Evolutionary conservation across 345 rosid genomes (phyloP), one percentile per base, ranked within the genome.

Genomic region (Conringia planisiliqua): DNA sequence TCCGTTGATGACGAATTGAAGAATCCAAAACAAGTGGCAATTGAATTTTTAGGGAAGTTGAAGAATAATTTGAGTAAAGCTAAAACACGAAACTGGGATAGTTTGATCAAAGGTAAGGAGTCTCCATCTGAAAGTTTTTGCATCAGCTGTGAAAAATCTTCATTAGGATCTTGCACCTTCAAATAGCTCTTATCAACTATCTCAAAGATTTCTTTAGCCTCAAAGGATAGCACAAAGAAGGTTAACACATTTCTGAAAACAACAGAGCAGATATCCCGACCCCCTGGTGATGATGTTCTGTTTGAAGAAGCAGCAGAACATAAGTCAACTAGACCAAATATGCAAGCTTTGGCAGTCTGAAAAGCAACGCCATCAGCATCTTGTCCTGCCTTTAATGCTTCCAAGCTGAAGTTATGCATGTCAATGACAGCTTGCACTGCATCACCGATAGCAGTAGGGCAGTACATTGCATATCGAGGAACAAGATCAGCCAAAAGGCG

Each of bases 401-500:
- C 86, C 82, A 82, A 40, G 77, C 84, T 86, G 66, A 81, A 77
- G 72, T 86, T 85, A 83, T 89, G 86, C 86, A 89, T 80, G 70
- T 78, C 75, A 33, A 90, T 80, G 46, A 89, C 81, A 76, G 79
- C 90, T 83, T 87, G 80, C 33, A 89, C 74, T 17, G 98, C 91
- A 70, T 90, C 88, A 75, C 86, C 89, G 30, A 90, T 85, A 52
- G 98, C 90, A 75, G 86, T 83, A 36, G 96, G 96, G 76, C 96
- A 89, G 81, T 85, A 80, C 4, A 86, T 83, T 40, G 86, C 96
- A 81, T 92, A 92, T 56, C 94, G 86, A 51, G 99, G 99, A 82
- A 95, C 73, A 50, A 95, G 83, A 82, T 92, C 98, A 64, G 97
- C 90, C 33, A 86, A 84, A 70, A 95, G 82, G 36, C 98, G 97